phyloP scores from a whole-genome alignment of 768 basidiomycete species.

The Boletus pseudo-olivaceus region DNA sequence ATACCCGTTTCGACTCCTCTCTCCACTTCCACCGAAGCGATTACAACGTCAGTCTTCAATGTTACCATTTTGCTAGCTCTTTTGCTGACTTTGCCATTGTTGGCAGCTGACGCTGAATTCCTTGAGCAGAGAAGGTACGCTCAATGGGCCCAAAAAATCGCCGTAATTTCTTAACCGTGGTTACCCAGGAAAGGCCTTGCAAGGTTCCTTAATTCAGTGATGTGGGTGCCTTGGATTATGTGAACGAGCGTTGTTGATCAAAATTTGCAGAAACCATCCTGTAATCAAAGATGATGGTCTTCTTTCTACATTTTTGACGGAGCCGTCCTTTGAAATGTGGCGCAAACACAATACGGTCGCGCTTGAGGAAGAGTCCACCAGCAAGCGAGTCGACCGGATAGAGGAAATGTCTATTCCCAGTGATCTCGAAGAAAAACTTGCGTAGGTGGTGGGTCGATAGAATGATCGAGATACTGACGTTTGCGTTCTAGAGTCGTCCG shows the following conservation, averaged over 20 bases:
- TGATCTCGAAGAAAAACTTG: slow-evolving; percentile 87
- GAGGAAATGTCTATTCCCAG: slow-evolving; percentile 94
- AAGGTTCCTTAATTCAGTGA: slow-evolving; percentile 74
- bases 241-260: not conserved
- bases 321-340: slow-evolving; percentile 84
- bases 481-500: slow-evolving; percentile 62
- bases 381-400: slow-evolving; percentile 71
- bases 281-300: slow-evolving; percentile 85
- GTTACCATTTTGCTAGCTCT: not conserved
- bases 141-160: not conserved
- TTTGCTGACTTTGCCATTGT: slow-evolving; percentile 4
- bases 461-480: not conserved
- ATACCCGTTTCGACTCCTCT: slow-evolving; percentile 92
- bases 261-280: slow-evolving; percentile 77
- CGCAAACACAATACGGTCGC: slow-evolving; percentile 73
- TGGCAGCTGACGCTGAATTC: slow-evolving; percentile 80
- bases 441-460: slow-evolving; percentile 39
- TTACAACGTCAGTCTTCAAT: slow-evolving; percentile 66
- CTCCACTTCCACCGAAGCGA: slow-evolving; percentile 86
- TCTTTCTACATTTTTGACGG: slow-evolving; percentile 75
- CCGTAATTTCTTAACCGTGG: not conserved
- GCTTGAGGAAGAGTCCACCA: slow-evolving; percentile 83
- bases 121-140: slow-evolving; percentile 82
- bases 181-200: slow-evolving; percentile 66
- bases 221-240: slow-evolving; percentile 44